phyloP scores from a whole-genome alignment of 148 eudicot genomes.

The Fagopyrum homotropicum region DNA sequence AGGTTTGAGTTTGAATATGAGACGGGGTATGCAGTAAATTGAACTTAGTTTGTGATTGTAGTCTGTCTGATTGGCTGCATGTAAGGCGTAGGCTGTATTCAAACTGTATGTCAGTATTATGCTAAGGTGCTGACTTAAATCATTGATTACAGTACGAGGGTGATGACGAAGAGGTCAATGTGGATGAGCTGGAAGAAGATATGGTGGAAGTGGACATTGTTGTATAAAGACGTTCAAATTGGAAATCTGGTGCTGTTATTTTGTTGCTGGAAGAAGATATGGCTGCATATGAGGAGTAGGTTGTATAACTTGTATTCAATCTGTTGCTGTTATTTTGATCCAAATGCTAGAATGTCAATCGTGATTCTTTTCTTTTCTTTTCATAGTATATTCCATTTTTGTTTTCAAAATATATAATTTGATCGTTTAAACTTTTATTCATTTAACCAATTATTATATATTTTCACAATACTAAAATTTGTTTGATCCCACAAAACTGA shows the following conservation, averaged over 20 bases:
- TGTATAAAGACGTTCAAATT: slow-evolving; percentile 19
- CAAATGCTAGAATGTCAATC: too few species aligned
- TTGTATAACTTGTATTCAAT: too few species aligned
- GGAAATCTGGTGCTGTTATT: background rate
- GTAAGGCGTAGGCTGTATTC: background rate
- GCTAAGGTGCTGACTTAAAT: background rate
- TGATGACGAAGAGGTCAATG: slow-evolving; percentile 43
- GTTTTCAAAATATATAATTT: too few species aligned
- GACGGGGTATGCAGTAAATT: background rate
- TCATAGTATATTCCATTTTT: too few species aligned
- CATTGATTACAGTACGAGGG: slow-evolving; percentile 48
- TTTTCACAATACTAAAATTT: too few species aligned
- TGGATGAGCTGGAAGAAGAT: slow-evolving; percentile 51
- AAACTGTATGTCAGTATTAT: background rate
- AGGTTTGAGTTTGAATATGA: background rate
- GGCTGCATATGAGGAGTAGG: too few species aligned
- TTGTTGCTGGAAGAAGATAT: too few species aligned
- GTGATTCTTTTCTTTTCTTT: too few species aligned
- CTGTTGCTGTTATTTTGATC: too few species aligned
- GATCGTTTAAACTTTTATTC: too few species aligned
- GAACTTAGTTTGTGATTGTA: background rate
- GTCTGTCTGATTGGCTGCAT: background rate
- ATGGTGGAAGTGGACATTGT: slow-evolving; percentile 49
- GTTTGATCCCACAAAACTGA: too few species aligned
- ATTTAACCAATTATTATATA: too few species aligned